These are phyloP conservation scores for Coniochaeta pulveracea DNA, from an alignment of 2,329 filamentous ascomycete species.

Conservation along the genomic window DNA sequence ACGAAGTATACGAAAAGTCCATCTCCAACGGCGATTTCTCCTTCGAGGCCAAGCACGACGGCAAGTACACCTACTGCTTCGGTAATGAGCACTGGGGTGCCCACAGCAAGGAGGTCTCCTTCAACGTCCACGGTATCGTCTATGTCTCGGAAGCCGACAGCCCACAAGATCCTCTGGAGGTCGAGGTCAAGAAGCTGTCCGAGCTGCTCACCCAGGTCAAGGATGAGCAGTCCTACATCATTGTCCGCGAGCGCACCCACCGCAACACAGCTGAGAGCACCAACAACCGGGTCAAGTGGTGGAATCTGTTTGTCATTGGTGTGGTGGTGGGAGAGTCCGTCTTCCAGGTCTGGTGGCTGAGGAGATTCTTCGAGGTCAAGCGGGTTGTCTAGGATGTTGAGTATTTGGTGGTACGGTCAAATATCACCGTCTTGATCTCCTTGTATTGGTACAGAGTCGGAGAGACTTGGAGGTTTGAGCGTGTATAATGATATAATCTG, in stretches of 20 bases:
- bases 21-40: constrained; percentile 88
- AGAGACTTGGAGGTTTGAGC: too few relatives aligned
- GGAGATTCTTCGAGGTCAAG: constrained; percentile 79
- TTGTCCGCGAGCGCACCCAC: constrained; percentile 89
- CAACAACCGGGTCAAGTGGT: constrained; percentile 97
- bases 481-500: too few relatives aligned
- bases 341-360: constrained; percentile 99
- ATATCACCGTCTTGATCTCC: too few relatives aligned
- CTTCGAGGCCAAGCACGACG: constrained; percentile 76
- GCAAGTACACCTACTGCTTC: constrained; percentile 94
- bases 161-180: constrained; percentile 77
- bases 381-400: constrained; percentile 12
- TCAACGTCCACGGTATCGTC: constrained; percentile 98
- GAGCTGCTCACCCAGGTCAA: constrained; percentile 86
- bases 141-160: constrained; percentile 86
- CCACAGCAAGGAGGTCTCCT: constrained; percentile 93
- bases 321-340: constrained; percentile 84
- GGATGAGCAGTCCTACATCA: constrained; percentile 96
- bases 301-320: constrained; percentile 92
- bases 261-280: constrained; percentile 98
- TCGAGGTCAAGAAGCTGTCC: constrained; percentile 75
- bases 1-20: constrained; percentile 69
- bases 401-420: too few relatives aligned
- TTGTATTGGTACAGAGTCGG: too few relatives aligned
- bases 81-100: constrained; percentile 98